Evolutionary conservation across 176 grass and related monocot genomes (phyloP), one percentile per base, ranked within the genome.

Genomic region (Zea luxurians): DNA sequence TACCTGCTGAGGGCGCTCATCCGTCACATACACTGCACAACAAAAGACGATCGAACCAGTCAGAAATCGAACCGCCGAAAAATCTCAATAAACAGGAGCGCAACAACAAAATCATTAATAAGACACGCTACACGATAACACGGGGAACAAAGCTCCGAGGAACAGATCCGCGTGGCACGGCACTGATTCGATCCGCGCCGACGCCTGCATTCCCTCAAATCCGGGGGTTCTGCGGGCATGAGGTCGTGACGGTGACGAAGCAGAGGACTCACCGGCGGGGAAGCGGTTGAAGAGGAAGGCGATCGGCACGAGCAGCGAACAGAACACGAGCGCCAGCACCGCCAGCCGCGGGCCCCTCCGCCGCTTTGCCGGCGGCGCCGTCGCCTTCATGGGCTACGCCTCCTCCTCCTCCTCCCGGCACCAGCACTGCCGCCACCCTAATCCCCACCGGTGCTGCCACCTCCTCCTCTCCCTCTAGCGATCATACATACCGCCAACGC

Each of bases 241-340:
- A 6, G 5, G 59, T 17, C 13, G 27, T 27, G 27, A 27, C 27
- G 27, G 27, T 27, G 27, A 27, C 27, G 27, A 27, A 48, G 12
- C 71, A 53, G 7, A 17, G 27, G 18, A 85, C 85, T 83, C 71
- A 97, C 94, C 91, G 46, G 95, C 70, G 35, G 95, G 86, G 62
- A 94, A 97, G 73, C 87, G 89, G 72, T 91, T 91, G 87, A 98
- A 92, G 66, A 98, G 82, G 82, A 98, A 94, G 66, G 86, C 95
- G 83, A 98, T 81, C 58, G 95, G 95, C 42, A 98, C 91, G 87
- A 98, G 91, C 73, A 98, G 85, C 73, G 95, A 98, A 81, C 90
- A 98, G 68, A 94, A 87, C 85, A 98, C 89, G 48, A 98, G 95
- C 45, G 86, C 95, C 79, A 94, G 95, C 85, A 98, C 95, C 74